Conservation (phyloP, 2,329 filamentous ascomycete genomes). For the Teratosphaeria nubilosa region DNA sequence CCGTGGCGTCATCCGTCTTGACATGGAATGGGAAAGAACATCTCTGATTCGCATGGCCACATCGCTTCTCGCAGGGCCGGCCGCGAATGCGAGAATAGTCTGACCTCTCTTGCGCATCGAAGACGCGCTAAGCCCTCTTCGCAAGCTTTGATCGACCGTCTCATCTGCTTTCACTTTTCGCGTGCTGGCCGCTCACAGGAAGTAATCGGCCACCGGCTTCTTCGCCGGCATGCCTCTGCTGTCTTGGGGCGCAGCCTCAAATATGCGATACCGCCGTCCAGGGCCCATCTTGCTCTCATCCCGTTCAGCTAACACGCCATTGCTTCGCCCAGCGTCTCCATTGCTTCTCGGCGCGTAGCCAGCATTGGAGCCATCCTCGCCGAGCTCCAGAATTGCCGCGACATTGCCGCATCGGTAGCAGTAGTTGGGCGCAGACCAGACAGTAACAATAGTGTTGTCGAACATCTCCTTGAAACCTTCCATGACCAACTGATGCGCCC, state of each 20-base stretch:
- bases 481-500: slow-evolving; percentile 97
- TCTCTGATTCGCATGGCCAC: background rate
- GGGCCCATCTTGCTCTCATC: slow-evolving; percentile 51
- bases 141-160: too few relatives aligned
- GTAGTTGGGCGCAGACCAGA: slow-evolving; percentile 52
- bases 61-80: background rate
- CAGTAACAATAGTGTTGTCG: slow-evolving; percentile 86
- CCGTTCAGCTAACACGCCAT: slow-evolving; percentile 34
- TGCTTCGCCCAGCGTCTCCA: slow-evolving; percentile 50
- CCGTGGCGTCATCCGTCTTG: too few relatives aligned
- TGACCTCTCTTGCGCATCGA: too few relatives aligned
- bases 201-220: slow-evolving; percentile 96
- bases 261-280: slow-evolving; percentile 83
- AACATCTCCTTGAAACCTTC: slow-evolving; percentile 99
- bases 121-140: too few relatives aligned
- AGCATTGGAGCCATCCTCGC: slow-evolving; percentile 59
- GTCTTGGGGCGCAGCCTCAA: slow-evolving; percentile 93
- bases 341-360: slow-evolving; percentile 47
- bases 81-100: background rate
- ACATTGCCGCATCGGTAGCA: slow-evolving; percentile 45
- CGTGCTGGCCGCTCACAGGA: slow-evolving; percentile 43
- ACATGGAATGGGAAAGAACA: background rate
- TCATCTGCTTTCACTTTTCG: background rate
- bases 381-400: slow-evolving; percentile 84
- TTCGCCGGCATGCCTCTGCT: slow-evolving; percentile 96